Evolutionary conservation across 345 rosid species (phyloP), one percentile per base, ranked within the genome.

Genomic region (Pelargonium nanum): DNA sequence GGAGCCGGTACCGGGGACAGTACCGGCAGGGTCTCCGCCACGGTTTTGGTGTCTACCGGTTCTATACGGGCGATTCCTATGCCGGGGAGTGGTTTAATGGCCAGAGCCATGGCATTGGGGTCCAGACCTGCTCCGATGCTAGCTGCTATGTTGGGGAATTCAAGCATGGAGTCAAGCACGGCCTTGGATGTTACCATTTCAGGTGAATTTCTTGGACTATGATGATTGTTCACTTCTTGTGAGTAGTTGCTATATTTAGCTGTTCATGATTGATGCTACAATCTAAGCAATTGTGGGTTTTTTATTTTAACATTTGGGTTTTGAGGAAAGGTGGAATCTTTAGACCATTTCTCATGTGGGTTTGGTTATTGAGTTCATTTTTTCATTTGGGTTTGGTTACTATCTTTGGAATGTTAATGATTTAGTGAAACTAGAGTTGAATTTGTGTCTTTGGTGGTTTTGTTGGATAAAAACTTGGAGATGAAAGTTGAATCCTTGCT

Each of bases 31-130:
- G 99, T 7, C 48, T 79, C 24, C 83, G 97, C 62, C 94, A 89
- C 67, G 99, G 97, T 1, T 78, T 63, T 68, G 96, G 99, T 0
- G 86, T 79, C 63, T 89, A 87, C 45, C 75, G 77, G 77, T 93
- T 93, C 62, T 93, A 76, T 63, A 93, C 96, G 0, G 96, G 99
- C 15, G 99, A 93, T 77, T 93, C 88, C 55, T 93, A 81, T 32
- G 80, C 97, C 4, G 99, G 99, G 0, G 87, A 87, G 57, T 93
- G 97, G 97, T 85, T 65, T 50, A 89, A 89, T 59, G 99, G 99
- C 44, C 99, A 93, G 71, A 93, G 99, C 45, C 90, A 89, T 64
- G 99, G 99, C 7, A 75, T 69, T 68, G 99, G 99, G 20, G 78
- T 81, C 20, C 99, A 93, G 72, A 78, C 85, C 48, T 93, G 99